Percentiles rank a stretch among this genome's conserved stretches.
These are phyloP conservation scores for Conticribra guillardii DNA, from an alignment of 108 stramenopile species.

Conservation along the genomic window DNA sequence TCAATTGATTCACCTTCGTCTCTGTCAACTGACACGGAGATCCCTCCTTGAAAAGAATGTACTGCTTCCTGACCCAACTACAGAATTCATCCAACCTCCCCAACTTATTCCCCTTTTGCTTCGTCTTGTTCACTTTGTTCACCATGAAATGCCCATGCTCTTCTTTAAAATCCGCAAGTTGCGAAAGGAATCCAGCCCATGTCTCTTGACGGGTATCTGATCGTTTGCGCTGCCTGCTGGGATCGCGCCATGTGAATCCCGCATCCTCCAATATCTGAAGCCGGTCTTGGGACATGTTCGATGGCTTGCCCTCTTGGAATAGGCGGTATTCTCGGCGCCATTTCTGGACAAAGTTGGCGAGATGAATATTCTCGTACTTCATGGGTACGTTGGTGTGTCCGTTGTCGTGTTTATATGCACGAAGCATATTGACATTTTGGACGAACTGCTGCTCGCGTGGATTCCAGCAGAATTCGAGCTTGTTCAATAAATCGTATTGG, in stretches of 20 bases:
- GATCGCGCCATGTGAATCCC: conserved; percentile 8
- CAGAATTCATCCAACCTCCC: conserved; percentile 8
- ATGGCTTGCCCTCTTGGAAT: conserved; percentile 15
- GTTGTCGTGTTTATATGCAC: not conserved
- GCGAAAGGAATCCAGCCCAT: conserved; percentile 9
- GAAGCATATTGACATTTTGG: conserved; percentile 11
- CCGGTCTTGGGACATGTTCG: conserved; percentile 1
- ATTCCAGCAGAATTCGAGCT: conserved; percentile 12
- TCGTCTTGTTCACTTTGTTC: conserved; percentile 3
- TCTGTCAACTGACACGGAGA: conserved; percentile 5
- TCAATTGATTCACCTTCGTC: conserved; percentile 8
- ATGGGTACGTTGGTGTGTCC: conserved; percentile 13
- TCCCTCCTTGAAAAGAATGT: conserved; percentile 7
- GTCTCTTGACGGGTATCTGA: conserved; percentile 5
- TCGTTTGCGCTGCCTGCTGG: conserved; percentile 8
- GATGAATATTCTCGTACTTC: conserved; percentile 16
- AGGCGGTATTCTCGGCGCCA: conserved; percentile 18
- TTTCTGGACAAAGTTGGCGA: conserved; percentile 26
- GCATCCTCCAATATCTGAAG: conserved; percentile 3
- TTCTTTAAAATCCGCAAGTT: not conserved
- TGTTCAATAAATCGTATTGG: conserved; percentile 1
- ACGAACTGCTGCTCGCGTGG: conserved; percentile 12
- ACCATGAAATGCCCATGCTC: conserved; percentile 17
- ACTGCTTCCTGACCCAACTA: conserved; percentile 11
- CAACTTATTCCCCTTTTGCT: not conserved